Conservation (phyloP, 441 rosid genomes). For the Hura crepitans region DNA sequence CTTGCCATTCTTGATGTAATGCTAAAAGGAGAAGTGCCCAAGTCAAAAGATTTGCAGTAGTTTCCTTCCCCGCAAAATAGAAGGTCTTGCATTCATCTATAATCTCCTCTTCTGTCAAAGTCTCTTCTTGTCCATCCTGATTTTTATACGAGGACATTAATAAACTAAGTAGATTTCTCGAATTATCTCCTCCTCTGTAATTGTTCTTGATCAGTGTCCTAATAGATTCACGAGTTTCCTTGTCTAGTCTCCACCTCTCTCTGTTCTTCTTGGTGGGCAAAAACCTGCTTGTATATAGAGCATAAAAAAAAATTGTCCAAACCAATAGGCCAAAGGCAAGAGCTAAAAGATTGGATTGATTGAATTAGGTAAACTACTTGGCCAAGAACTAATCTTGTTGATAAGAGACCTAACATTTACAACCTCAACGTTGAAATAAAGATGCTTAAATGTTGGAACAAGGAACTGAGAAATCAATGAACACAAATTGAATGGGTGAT, state of each 20-base stretch:
- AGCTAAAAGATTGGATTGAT: too few species aligned
- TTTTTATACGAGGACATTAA: conserved; percentile 46
- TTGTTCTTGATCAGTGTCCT: conserved; percentile 41
- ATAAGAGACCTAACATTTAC: too few species aligned
- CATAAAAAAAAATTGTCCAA: not conserved
- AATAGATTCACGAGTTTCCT: conserved; percentile 56
- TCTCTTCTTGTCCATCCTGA: conserved; percentile 56
- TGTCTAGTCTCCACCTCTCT: conserved; percentile 58
- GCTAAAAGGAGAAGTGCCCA: conserved; percentile 68
- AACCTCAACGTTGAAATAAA: not conserved
- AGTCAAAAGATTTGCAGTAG: conserved; percentile 57
- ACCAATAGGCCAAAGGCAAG: not conserved
- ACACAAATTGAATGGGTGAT: not conserved
- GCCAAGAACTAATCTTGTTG: too few species aligned
- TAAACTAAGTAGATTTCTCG: conserved; percentile 48
- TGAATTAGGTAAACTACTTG: too few species aligned
- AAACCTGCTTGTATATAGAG: conserved; percentile 39
- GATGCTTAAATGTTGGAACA: not conserved
- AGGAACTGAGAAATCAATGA: not conserved
- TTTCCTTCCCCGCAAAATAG: conserved; percentile 80
- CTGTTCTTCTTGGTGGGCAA: conserved; percentile 71
- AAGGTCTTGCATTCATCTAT: conserved; percentile 86
- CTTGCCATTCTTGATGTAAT: conserved; percentile 75
- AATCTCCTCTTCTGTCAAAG: conserved; percentile 52
- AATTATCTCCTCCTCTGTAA: conserved; percentile 29